Percentiles rank a stretch among this genome's conserved stretches.
These are phyloP conservation scores for Clarireedia hainanense DNA, from an alignment of 2,329 filamentous ascomycete species.

Conservation along the genomic window DNA sequence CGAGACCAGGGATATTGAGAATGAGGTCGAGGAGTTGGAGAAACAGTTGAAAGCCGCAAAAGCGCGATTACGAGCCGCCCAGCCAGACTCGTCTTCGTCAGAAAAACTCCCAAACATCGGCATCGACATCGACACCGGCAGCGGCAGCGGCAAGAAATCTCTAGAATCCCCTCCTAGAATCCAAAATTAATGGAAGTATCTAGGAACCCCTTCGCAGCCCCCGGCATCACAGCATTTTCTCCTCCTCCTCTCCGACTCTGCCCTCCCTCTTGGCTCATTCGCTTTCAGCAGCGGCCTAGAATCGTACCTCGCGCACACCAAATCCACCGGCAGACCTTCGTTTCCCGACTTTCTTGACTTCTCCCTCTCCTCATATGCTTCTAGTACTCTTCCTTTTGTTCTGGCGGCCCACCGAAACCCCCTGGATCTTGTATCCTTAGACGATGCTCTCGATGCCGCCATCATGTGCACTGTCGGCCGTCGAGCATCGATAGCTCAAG, in stretches of 20 bases:
- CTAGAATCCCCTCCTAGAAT: no score
- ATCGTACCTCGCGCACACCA: constrained; percentile 68
- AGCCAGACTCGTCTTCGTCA: constrained; percentile 20
- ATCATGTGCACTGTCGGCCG: constrained; percentile 73
- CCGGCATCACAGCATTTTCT: constrained; percentile 50
- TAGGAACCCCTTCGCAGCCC: not conserved
- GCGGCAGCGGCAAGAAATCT: not conserved
- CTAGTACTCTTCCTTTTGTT: constrained; percentile 66
- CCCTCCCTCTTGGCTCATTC: constrained; percentile 77
- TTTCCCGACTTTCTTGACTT: constrained; percentile 62
- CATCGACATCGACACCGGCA: constrained; percentile 1
- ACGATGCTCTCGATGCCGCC: constrained; percentile 70
- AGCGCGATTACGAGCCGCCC: constrained; percentile 34
- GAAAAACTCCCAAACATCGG: constrained; percentile 16
- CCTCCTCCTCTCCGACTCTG: constrained; percentile 72
- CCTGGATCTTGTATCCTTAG: constrained; percentile 44
- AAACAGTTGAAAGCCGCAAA: constrained; percentile 33
- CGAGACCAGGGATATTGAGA: constrained; percentile 25
- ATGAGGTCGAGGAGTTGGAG: constrained; percentile 55
- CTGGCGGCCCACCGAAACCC: constrained; percentile 58
- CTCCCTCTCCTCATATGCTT: constrained; percentile 63
- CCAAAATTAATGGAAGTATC: not conserved
- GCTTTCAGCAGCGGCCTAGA: constrained; percentile 78
- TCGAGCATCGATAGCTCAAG: constrained; percentile 67
- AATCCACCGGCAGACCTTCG: constrained; percentile 31